Percentiles rank a stretch among this genome's conserved stretches.
phyloP scores from a whole-genome alignment of 768 basidiomycete species.

The Pholiota microspora region DNA sequence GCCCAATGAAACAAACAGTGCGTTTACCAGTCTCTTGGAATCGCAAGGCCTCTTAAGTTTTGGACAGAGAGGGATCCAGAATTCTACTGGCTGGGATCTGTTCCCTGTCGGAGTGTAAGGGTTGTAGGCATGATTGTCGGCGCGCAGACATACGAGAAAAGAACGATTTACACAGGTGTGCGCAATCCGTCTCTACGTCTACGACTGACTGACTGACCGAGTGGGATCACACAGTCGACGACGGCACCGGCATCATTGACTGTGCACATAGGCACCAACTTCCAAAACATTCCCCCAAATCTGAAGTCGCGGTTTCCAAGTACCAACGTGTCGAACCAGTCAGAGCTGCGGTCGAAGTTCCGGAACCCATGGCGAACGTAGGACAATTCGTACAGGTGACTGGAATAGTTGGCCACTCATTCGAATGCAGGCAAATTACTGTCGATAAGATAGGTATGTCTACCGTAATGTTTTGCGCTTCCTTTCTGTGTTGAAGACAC shows the following conservation, averaged over 20 bases:
- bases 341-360: conserved; percentile 16
- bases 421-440: conserved; percentile 43
- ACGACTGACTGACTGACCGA: background rate
- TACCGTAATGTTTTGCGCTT: background rate
- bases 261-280: conserved; percentile 50
- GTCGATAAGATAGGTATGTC: conserved; percentile 52
- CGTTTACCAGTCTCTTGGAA: conserved; percentile 18
- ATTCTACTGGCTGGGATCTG: conserved; percentile 69
- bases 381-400: conserved; percentile 46
- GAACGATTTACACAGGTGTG: conserved; percentile 57
- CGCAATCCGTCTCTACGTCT: background rate
- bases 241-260: conserved; percentile 73
- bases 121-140: conserved; percentile 68
- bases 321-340: conserved; percentile 6
- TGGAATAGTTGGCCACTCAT: conserved; percentile 42
- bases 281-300: conserved; percentile 22
- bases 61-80: conserved; percentile 39
- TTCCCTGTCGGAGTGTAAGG: conserved; percentile 65
- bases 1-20: conserved; percentile 27
- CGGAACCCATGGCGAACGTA: conserved; percentile 38
- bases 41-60: background rate
- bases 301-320: conserved; percentile 8
- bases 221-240: conserved; percentile 55
- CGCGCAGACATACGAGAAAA: conserved; percentile 55
- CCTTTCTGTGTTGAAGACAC: background rate